Percentiles rank a stretch among this genome's conserved stretches.
These are phyloP conservation scores for Salvia rosmarinus DNA, from an alignment of 257 asterid species.

Conservation along the genomic window DNA sequence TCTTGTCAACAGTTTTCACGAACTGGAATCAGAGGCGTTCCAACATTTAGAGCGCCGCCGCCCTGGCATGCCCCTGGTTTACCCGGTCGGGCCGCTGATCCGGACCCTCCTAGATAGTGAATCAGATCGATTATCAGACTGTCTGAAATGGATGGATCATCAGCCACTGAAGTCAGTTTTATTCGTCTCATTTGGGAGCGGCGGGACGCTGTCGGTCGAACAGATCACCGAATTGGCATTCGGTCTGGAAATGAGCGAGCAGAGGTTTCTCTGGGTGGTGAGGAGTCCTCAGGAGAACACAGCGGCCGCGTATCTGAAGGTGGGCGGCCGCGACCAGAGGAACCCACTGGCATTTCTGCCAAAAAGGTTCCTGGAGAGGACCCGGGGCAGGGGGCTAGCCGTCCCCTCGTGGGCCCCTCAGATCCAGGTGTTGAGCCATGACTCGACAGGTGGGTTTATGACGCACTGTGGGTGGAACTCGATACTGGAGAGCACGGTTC, in stretches of 20 bases:
- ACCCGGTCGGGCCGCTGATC: slow-evolving; percentile 46
- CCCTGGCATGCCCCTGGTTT: slow-evolving; percentile 24
- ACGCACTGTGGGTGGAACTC: slow-evolving; percentile 20
- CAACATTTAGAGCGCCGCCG: background rate
- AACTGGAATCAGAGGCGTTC: slow-evolving; percentile 40
- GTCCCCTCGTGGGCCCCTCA: slow-evolving; percentile 42
- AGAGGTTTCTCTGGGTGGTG: slow-evolving; percentile 49
- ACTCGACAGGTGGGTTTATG: slow-evolving; percentile 30
- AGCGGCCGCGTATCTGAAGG: background rate
- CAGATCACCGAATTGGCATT: slow-evolving; percentile 41
- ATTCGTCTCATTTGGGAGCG: slow-evolving; percentile 46
- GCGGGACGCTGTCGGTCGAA: slow-evolving; percentile 36
- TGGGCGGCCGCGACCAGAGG: background rate
- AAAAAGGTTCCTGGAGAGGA: slow-evolving; percentile 34
- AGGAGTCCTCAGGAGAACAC: slow-evolving; percentile 28
- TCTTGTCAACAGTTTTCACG: slow-evolving; percentile 40
- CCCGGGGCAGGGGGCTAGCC: slow-evolving; percentile 23
- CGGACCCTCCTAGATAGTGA: background rate
- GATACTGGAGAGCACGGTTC: slow-evolving; percentile 25
- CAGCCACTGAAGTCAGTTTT: slow-evolving; percentile 45
- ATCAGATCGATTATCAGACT: background rate
- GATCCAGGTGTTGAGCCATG: slow-evolving; percentile 27
- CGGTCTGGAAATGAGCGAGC: slow-evolving; percentile 45
- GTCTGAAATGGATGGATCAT: slow-evolving; percentile 43
- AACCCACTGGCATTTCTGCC: slow-evolving; percentile 30